A percentile compares a stretch with the other conserved stretches of the same genome.
Evolutionary conservation across 2,329 filamentous ascomycete species (phyloP).

Genomic region (Parascedosporium putredinis): DNA sequence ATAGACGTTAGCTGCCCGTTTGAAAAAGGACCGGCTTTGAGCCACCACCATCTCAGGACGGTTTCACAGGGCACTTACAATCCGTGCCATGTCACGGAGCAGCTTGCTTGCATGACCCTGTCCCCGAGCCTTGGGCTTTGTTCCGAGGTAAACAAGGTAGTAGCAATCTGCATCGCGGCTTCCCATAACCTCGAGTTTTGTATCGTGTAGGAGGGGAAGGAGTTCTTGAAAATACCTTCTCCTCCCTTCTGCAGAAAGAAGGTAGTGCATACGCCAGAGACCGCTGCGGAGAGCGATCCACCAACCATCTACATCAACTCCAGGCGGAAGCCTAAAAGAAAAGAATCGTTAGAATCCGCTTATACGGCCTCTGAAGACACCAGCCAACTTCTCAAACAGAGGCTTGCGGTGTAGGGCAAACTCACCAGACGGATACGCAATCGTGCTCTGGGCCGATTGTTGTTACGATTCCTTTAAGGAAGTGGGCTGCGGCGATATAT

Average conservation of each 20-base stretch:
- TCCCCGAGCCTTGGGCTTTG: slow-evolving; percentile 57
- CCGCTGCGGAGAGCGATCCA: slow-evolving; percentile 63
- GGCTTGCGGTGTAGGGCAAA: slow-evolving; percentile 11
- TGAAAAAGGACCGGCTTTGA: background rate
- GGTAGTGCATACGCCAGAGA: slow-evolving; percentile 67
- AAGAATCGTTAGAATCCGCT: slow-evolving; percentile 9
- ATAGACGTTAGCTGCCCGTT: background rate
- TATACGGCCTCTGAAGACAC: background rate
- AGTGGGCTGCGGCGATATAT: slow-evolving; percentile 67
- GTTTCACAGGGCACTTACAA: slow-evolving; percentile 36
- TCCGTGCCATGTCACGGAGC: slow-evolving; percentile 56
- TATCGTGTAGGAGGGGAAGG: slow-evolving; percentile 61
- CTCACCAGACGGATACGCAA: slow-evolving; percentile 68
- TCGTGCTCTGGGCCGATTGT: slow-evolving; percentile 68
- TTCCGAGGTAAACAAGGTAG: slow-evolving; percentile 78
- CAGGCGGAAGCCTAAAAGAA: slow-evolving; percentile 58
- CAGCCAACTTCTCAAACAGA: background rate
- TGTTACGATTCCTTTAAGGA: slow-evolving; percentile 62
- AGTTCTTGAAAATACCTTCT: slow-evolving; percentile 70
- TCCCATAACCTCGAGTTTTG: slow-evolving; percentile 60
- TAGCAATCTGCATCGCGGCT: slow-evolving; percentile 57
- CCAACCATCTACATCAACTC: slow-evolving; percentile 62
- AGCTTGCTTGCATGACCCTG: slow-evolving; percentile 64
- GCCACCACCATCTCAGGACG: background rate
- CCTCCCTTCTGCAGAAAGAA: slow-evolving; percentile 61